Conservation (phyloP, 2,329 filamentous ascomycete genomes). For the Colletotrichum melonis region DNA sequence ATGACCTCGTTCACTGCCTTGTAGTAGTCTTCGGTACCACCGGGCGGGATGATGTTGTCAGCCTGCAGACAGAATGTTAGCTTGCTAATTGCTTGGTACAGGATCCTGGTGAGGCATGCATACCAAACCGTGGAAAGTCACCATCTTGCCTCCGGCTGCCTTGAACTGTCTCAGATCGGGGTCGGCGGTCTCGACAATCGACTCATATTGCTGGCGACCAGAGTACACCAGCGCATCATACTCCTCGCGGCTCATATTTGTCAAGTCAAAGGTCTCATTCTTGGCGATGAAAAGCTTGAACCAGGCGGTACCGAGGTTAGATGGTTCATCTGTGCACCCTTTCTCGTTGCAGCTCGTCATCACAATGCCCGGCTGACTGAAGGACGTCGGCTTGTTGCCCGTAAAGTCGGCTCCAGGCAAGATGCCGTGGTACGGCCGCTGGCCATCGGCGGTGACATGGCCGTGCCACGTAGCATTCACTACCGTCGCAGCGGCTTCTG, state of each 20-base stretch:
- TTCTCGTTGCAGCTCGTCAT: neutral
- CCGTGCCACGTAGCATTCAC: neutral
- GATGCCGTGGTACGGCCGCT: neutral
- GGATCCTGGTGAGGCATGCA: neutral
- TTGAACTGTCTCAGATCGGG: conserved; percentile 47
- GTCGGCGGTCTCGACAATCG: conserved; percentile 5
- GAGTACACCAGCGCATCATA: conserved; percentile 12
- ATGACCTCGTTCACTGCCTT: conserved; percentile 36
- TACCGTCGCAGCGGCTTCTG: neutral
- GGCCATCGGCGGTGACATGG: neutral
- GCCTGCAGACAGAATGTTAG: conserved; percentile 41
- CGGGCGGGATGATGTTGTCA: conserved; percentile 36
- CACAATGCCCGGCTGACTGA: neutral
- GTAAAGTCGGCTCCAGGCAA: neutral
- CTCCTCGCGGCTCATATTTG: neutral
- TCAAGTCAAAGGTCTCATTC: neutral
- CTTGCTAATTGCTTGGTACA: neutral
- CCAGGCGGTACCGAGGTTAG: neutral
- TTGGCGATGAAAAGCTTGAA: conserved; percentile 19
- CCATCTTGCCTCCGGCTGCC: conserved; percentile 53
- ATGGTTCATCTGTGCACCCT: neutral
- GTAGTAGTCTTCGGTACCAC: conserved; percentile 43
- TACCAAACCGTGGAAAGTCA: conserved; percentile 47
- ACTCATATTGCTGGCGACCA: neutral
- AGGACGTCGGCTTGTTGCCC: neutral